Conservation (phyloP, 441 rosid genomes). For the Macaranga tanarius region DNA sequence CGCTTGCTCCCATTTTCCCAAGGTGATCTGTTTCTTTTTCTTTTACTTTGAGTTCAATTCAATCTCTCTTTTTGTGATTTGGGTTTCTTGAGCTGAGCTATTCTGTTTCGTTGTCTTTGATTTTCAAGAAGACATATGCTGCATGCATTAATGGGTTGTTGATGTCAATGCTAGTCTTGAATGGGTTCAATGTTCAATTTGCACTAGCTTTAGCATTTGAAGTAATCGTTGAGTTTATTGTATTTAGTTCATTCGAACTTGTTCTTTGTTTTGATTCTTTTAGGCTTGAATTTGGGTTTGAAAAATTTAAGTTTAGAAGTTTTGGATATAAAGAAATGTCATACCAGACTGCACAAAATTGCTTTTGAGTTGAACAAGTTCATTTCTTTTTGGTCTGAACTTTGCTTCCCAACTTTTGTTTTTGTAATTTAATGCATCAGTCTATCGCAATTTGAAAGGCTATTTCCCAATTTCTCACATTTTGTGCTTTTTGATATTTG, state of each 20-base stretch:
- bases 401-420: not conserved
- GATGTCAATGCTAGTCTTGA: not conserved
- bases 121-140: not conserved
- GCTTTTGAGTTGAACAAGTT: not conserved
- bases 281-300: not conserved
- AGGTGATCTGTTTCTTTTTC: conserved; percentile 35
- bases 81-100: not conserved
- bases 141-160: not conserved
- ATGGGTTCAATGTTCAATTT: not conserved
- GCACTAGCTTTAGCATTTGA: not conserved
- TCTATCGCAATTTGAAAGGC: not conserved
- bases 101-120: not conserved
- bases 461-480: no score
- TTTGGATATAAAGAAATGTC: not conserved
- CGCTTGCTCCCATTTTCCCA: conserved; percentile 46
- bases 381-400: not conserved
- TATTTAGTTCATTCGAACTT: not conserved
- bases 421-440: not conserved
- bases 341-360: not conserved
- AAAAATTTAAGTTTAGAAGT: not conserved
- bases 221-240: not conserved
- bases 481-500: no score
- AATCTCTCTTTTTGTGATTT: not conserved
- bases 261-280: not conserved
- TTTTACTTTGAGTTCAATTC: conserved; percentile 4